These are phyloP conservation scores for Globisporangium camurandrum DNA, from an alignment of 352 stramenopile genomes.

Conservation along the genomic window DNA sequence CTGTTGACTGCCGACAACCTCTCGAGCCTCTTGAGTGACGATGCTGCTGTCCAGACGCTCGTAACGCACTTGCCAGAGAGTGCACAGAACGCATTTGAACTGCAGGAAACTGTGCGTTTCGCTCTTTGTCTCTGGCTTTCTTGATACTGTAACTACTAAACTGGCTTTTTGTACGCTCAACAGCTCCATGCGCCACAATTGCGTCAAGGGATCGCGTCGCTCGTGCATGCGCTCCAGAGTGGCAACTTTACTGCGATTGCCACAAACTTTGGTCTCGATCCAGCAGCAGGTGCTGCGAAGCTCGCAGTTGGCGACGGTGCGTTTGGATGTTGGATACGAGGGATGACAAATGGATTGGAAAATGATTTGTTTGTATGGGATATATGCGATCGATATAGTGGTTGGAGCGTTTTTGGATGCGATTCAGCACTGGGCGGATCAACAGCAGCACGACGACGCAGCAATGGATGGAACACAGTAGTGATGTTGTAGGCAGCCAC, in stretches of 20 bases:
- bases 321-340: slow-evolving; percentile 2
- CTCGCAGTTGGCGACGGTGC: slow-evolving; percentile 78
- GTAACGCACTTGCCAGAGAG: slow-evolving; percentile 73
- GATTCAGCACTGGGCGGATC: slow-evolving; percentile 71
- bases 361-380: background rate
- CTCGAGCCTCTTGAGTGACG: slow-evolving; percentile 54
- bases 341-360: background rate
- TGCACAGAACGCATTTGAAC: slow-evolving; percentile 64
- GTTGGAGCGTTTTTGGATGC: slow-evolving; percentile 70
- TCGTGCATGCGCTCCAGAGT: slow-evolving; percentile 78
- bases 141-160: background rate
- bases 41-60: slow-evolving; percentile 40
- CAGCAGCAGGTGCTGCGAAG: slow-evolving; percentile 63
- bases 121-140: slow-evolving; percentile 2
- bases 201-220: slow-evolving; percentile 81
- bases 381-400: slow-evolving; percentile 33
- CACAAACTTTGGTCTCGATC: slow-evolving; percentile 86
- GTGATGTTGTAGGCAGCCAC: too few species aligned
- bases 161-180: background rate
- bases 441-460: too few species aligned
- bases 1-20: slow-evolving; percentile 55
- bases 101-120: slow-evolving; percentile 53
- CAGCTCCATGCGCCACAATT: slow-evolving; percentile 81
- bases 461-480: too few species aligned
- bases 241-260: slow-evolving; percentile 89